phyloP scores from a whole-genome alignment of 441 rosid species.

The Croton laevigatus region DNA sequence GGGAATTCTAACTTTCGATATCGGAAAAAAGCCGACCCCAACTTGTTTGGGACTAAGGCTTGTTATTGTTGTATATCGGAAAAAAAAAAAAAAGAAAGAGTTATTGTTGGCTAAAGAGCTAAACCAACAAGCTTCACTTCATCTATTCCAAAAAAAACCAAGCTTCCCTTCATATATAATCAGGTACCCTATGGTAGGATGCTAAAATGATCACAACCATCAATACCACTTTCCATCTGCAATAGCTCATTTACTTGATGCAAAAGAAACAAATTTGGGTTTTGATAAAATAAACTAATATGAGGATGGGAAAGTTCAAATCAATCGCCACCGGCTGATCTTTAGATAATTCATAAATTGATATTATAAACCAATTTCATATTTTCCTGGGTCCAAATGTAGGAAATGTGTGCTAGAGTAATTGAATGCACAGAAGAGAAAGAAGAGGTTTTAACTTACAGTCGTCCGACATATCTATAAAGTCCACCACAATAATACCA shows the following conservation, averaged over 20 bases:
- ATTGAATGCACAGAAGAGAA: neutral
- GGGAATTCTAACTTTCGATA: neutral
- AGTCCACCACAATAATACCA: conserved; percentile 97
- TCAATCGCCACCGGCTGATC: neutral
- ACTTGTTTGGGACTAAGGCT: too few species aligned
- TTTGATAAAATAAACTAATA: neutral
- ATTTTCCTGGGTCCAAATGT: neutral
- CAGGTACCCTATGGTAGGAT: neutral
- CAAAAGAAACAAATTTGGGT: neutral
- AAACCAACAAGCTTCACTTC: neutral
- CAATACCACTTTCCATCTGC: neutral
- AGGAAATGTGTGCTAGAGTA: neutral
- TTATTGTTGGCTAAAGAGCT: neutral
- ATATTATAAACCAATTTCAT: neutral
- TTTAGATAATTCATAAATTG: neutral
- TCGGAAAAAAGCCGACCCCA: too few species aligned
- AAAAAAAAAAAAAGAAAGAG: too few species aligned
- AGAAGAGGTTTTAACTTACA: conserved; percentile 48
- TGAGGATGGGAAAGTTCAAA: neutral
- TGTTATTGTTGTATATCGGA: too few species aligned
- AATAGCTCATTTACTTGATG: neutral
- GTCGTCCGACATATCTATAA: conserved; percentile 92
- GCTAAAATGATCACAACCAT: neutral
- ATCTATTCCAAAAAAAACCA: too few species aligned
- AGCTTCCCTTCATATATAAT: neutral